Conservation (phyloP, 2,329 filamentous ascomycete species). For the Ciborinia camelliae region DNA sequence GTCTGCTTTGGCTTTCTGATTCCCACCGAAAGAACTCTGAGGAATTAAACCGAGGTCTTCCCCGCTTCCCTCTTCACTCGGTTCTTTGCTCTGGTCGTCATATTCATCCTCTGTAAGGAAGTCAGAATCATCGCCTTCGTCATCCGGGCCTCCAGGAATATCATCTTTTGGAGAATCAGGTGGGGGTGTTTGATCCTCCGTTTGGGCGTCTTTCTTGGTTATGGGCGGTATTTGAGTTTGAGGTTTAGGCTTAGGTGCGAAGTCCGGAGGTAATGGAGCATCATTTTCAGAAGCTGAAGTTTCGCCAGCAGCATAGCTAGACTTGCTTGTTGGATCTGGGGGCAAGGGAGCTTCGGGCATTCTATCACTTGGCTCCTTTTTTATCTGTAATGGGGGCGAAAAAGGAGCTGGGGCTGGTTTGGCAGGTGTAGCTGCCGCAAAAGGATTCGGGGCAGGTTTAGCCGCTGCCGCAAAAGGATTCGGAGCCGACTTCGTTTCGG, state of each 20-base stretch:
- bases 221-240: slow-evolving; percentile 19
- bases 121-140: slow-evolving; percentile 35
- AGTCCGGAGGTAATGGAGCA: slow-evolving; percentile 44
- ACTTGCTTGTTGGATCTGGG: slow-evolving; percentile 43
- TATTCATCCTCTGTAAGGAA: slow-evolving; percentile 37
- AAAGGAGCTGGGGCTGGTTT: slow-evolving; percentile 22
- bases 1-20: slow-evolving; percentile 41
- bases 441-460: slow-evolving; percentile 21
- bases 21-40: slow-evolving; percentile 55
- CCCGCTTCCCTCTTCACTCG: slow-evolving; percentile 56
- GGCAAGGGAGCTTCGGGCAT: slow-evolving; percentile 43
- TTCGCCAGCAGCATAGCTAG: slow-evolving; percentile 37
- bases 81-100: slow-evolving; percentile 44
- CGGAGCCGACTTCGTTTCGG: slow-evolving; percentile 1
- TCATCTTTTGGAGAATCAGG: slow-evolving; percentile 29
- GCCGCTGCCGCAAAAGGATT: slow-evolving; percentile 8
- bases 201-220: slow-evolving; percentile 10
- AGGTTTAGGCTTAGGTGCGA: slow-evolving; percentile 28
- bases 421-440: slow-evolving; percentile 23
- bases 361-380: slow-evolving; percentile 29
- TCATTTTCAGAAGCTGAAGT: slow-evolving; percentile 42
- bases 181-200: slow-evolving; percentile 26
- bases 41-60: slow-evolving; percentile 59
- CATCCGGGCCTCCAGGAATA: slow-evolving; percentile 36
- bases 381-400: slow-evolving; percentile 27